Base-by-base conservation (phyloP, 169 alveolate species). In the Cryptosporidium viatorum region DNA sequence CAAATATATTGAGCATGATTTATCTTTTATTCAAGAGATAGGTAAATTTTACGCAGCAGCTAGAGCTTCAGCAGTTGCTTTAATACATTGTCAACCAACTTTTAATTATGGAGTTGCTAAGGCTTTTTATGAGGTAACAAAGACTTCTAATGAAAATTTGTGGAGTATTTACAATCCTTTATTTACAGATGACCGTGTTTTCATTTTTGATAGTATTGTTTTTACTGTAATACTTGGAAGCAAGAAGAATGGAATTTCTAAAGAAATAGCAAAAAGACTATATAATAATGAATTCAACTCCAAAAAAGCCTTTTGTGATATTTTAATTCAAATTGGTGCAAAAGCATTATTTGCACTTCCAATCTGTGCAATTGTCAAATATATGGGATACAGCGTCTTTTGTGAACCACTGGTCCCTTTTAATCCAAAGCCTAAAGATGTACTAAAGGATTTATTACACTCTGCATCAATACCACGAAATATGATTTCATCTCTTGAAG, bases 121-220 rank as follows among this genome's bases (percentile, higher is more conserved):
- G 10, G 73, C 67, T 43, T 80, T 35, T 23, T 80, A 80, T 43
- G 89, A 80, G 16, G 39, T 80, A n/a, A 80, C 73, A 43, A 62
- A 67, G 0, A 18, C 41, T 39, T 80, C 89, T 21, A 65, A 80
- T 33, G 50, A 41, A 31, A 67, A 80, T 41, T 45, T 80, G 33
- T 80, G 89, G 89, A 80, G 89, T n/a, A 92, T 92, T 69, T 92
- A 92, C 80, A 84, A 71, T 39, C 94, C 94, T 23, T 74, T 91
- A 87, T 92, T 92, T 87, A 86, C 85, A 21, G 94, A 92, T 52
- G 94, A 92, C 70, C 73, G 92, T 55, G 86, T 92, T 18, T 92
- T 92, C 60, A 62, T 92, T 41, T 92, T 92, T 84, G 94, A 92
- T 60, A 92, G 94, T 71, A 74, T 92, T 26, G 94, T 92, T 10